These are phyloP conservation scores for Vigna angularis DNA, from an alignment of 306 rosid species.

Conservation along the genomic window DNA sequence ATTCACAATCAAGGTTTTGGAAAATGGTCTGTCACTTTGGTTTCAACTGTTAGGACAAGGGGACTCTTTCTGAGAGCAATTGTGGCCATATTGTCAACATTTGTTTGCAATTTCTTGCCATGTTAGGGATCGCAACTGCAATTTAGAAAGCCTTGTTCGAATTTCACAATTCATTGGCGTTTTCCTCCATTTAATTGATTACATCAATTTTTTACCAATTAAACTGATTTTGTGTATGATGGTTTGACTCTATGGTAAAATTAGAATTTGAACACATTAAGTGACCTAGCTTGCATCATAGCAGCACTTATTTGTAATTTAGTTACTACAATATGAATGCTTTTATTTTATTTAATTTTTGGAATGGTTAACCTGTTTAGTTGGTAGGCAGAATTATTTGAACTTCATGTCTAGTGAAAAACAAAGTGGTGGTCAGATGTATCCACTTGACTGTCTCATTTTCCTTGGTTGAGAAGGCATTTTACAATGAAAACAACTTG, in stretches of 20 bases:
- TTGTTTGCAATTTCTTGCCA: neutral
- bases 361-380: slow-evolving; percentile 17
- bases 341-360: slow-evolving; percentile 18
- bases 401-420: neutral
- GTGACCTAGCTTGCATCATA: slow-evolving; percentile 25
- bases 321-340: neutral
- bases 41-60: neutral
- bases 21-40: neutral
- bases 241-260: slow-evolving; percentile 35
- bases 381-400: slow-evolving; percentile 12
- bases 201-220: slow-evolving; percentile 30
- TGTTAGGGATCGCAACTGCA: neutral
- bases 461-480: slow-evolving; percentile 24
- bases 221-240: slow-evolving; percentile 3
- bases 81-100: neutral
- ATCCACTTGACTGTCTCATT: slow-evolving; percentile 4
- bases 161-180: neutral
- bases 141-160: neutral
- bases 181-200: slow-evolving; percentile 29
- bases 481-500: slow-evolving; percentile 6
- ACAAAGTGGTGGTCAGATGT: slow-evolving; percentile 17
- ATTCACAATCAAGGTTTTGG: neutral
- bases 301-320: slow-evolving; percentile 8
- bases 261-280: slow-evolving; percentile 27
- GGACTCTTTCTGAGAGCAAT: neutral